Conservation (phyloP, 768 basidiomycete genomes). For the Lactarius evosmus region DNA sequence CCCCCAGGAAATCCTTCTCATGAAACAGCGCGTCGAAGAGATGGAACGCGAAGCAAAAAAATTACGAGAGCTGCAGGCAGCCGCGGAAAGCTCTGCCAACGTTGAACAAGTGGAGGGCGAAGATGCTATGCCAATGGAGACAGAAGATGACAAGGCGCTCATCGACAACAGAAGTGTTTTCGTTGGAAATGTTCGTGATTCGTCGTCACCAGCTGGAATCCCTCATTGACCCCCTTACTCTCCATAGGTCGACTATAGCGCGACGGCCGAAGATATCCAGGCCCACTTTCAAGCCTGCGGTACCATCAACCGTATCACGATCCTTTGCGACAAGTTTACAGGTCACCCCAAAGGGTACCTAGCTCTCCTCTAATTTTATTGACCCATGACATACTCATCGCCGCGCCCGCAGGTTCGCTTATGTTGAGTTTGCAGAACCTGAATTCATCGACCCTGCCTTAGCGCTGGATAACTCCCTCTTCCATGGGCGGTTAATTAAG, state of each 20-base stretch:
- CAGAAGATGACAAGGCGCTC: constrained; percentile 78
- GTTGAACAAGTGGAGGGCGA: constrained; percentile 46
- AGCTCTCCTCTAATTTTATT: constrained; percentile 28
- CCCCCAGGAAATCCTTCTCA: constrained; percentile 74
- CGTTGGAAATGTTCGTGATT: constrained; percentile 85
- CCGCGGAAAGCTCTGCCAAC: constrained; percentile 56
- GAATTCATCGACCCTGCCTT: constrained; percentile 87
- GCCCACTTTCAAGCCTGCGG: constrained; percentile 96
- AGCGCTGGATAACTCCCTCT: constrained; percentile 93
- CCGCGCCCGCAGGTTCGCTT: constrained; percentile 70
- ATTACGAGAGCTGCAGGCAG: constrained; percentile 80
- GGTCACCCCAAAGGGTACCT: constrained; percentile 95
- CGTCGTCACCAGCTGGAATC: not conserved
- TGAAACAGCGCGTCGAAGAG: constrained; percentile 90
- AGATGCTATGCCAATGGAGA: constrained; percentile 56
- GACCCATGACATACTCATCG: constrained; percentile 21
- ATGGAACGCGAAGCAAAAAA: constrained; percentile 92
- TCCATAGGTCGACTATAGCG: constrained; percentile 88
- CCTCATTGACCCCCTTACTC: not conserved
- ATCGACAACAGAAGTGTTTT: constrained; percentile 89
- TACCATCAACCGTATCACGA: constrained; percentile 97
- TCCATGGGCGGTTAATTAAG: constrained; percentile 90
- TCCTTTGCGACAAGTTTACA: constrained; percentile 99
- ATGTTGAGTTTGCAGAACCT: constrained; percentile 96
- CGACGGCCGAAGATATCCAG: constrained; percentile 98